Evolutionary conservation across 352 stramenopile species (phyloP).

Genomic region (Phytophthora constricta): DNA sequence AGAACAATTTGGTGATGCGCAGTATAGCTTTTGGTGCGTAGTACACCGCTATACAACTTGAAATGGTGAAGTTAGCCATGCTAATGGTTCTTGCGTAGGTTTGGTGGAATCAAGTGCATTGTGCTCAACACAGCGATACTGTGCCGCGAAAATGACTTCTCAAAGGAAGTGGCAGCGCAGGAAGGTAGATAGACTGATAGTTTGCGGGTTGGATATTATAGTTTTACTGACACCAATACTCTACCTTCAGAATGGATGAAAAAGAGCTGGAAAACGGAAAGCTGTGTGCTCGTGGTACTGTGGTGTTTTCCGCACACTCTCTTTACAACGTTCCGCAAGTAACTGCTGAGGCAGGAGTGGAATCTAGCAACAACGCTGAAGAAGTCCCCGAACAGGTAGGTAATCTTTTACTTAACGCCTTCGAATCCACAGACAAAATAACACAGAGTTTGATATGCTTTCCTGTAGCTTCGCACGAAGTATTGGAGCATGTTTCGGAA

Average conservation of each 20-base stretch:
- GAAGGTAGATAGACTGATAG: conserved; percentile 44
- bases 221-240: neutral
- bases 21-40: conserved; percentile 80
- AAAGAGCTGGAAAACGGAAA: conserved; percentile 87
- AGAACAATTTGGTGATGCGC: conserved; percentile 64
- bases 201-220: neutral
- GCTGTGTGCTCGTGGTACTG: conserved; percentile 70
- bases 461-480: conserved; percentile 34
- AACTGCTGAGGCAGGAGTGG: neutral
- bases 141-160: conserved; percentile 28
- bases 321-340: conserved; percentile 11
- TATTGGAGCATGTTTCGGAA: conserved; percentile 50
- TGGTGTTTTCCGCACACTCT: conserved; percentile 61
- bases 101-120: conserved; percentile 81
- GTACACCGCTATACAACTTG: neutral
- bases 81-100: conserved; percentile 44
- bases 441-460: neutral
- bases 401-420: conserved; percentile 5
- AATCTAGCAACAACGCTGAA: conserved; percentile 32
- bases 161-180: conserved; percentile 47
- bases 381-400: conserved; percentile 33
- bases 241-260: conserved; percentile 64
- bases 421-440: neutral
- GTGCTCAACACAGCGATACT: conserved; percentile 71
- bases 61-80: neutral